These are phyloP conservation scores for Extremus antarcticus DNA, from an alignment of 495 filamentous ascomycete genomes.

Conservation along the genomic window DNA sequence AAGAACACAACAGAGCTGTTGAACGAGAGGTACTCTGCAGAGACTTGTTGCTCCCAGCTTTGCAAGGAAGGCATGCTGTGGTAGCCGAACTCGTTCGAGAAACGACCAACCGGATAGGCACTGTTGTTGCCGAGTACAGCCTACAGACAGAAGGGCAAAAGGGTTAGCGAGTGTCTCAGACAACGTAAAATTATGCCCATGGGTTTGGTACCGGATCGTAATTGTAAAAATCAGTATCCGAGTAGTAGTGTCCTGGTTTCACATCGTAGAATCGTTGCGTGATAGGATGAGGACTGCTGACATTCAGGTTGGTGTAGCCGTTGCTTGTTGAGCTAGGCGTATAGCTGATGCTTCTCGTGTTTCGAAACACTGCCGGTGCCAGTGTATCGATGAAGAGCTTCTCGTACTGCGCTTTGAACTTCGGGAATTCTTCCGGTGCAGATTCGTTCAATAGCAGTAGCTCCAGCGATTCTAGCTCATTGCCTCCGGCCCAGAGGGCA, in stretches of 20 bases:
- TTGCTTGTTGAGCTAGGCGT: slow-evolving; percentile 57
- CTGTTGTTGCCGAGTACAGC: slow-evolving; percentile 44
- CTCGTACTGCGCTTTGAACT: slow-evolving; percentile 48
- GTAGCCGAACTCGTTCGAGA: slow-evolving; percentile 58
- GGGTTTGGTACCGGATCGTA: too few relatives aligned
- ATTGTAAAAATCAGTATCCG: slow-evolving; percentile 61
- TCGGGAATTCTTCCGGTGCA: slow-evolving; percentile 37
- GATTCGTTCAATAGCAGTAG: slow-evolving; percentile 35
- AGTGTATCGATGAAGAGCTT: slow-evolving; percentile 52
- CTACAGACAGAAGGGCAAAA: too few relatives aligned
- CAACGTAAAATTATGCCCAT: too few relatives aligned
- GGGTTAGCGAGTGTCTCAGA: too few relatives aligned
- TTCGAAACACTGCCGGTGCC: slow-evolving; percentile 50
- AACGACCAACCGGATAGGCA: slow-evolving; percentile 50
- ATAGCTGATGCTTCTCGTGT: slow-evolving; percentile 55
- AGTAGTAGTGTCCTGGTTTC: slow-evolving; percentile 47
- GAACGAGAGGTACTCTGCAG: slow-evolving; percentile 43
- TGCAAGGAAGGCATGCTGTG: slow-evolving; percentile 57
- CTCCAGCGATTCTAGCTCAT: slow-evolving; percentile 52
- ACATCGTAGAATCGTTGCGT: slow-evolving; percentile 50
- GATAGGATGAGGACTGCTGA: slow-evolving; percentile 47
- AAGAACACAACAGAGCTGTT: slow-evolving; percentile 50
- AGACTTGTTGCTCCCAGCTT: slow-evolving; percentile 47
- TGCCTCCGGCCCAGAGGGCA: slow-evolving; percentile 51
- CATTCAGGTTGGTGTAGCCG: slow-evolving; percentile 49